These are phyloP conservation scores for Aspergillaceae sp. DNA, from an alignment of 2,329 filamentous ascomycete species.

Conservation along the genomic window DNA sequence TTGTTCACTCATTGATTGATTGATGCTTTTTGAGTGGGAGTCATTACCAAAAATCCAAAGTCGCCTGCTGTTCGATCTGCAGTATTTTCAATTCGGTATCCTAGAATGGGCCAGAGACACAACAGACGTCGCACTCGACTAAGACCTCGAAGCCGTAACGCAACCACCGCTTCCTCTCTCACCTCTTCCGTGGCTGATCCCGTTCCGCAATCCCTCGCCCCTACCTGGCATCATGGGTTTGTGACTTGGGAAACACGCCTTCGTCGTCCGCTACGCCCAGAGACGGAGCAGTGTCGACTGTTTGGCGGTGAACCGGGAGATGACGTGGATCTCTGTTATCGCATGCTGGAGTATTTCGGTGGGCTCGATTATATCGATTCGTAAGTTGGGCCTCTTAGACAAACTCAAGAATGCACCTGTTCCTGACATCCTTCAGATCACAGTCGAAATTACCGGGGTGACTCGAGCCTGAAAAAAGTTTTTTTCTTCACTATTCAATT, in stretches of 20 bases:
- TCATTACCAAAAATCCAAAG: not conserved
- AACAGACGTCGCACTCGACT: constrained; percentile 39
- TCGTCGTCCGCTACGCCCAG: constrained; percentile 17
- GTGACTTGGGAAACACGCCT: constrained; percentile 34
- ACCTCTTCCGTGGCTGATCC: constrained; percentile 18
- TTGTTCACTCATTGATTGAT: not conserved
- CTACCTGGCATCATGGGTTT: constrained; percentile 36
- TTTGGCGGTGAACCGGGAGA: constrained; percentile 40
- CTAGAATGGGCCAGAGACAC: constrained; percentile 39
- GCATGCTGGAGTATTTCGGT: constrained; percentile 43
- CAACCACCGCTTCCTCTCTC: constrained; percentile 15
- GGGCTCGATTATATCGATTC: constrained; percentile 41
- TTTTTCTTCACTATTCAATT: constrained; percentile 2
- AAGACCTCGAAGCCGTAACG: constrained; percentile 27
- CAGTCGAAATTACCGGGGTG: constrained; percentile 16
- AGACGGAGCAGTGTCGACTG: constrained; percentile 36
- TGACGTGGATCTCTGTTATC: constrained; percentile 37
- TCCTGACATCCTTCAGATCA: not conserved
- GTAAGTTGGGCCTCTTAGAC: constrained; percentile 17
- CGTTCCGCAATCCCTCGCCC: constrained; percentile 23
- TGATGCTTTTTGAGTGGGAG: not conserved
- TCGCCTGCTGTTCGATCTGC: not conserved
- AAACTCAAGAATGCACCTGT: not conserved
- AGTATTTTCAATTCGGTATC: not conserved
- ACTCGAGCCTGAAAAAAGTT: constrained; percentile 14